phyloP scores from a whole-genome alignment of 2,329 filamentous ascomycete genomes.

The Aspergillus neotritici region DNA sequence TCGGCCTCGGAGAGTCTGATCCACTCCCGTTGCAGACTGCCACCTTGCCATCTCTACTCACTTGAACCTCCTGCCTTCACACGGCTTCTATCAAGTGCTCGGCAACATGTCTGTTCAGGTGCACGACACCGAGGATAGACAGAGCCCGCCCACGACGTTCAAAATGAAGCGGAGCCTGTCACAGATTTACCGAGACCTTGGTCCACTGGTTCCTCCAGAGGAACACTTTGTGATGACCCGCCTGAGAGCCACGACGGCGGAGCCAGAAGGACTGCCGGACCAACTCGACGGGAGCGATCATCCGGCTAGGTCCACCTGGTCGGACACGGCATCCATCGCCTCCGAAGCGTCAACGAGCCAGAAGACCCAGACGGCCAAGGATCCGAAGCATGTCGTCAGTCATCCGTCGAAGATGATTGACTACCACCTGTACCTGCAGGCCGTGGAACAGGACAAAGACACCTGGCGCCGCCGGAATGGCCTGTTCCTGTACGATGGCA shows the following conservation, averaged over 20 bases:
- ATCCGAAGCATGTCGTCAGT: slow-evolving; percentile 9
- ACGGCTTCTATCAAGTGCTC: neutral
- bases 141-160: slow-evolving; percentile 12
- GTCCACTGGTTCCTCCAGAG: too few species aligned
- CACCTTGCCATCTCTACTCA: neutral
- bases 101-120: slow-evolving; percentile 8
- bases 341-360: slow-evolving; percentile 1
- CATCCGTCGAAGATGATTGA: slow-evolving; percentile 31
- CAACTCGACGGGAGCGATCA: too few species aligned
- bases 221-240: too few species aligned
- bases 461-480: slow-evolving; percentile 13
- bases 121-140: neutral
- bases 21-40: too few species aligned
- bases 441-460: slow-evolving; percentile 19
- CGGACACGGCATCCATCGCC: neutral
- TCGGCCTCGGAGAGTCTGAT: too few species aligned
- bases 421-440: slow-evolving; percentile 28
- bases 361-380: neutral
- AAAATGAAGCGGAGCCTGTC: slow-evolving; percentile 14
- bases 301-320: neutral
- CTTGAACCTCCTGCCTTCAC: neutral
- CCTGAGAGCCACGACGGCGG: neutral
- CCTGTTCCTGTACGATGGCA: slow-evolving; percentile 22
- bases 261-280: neutral
- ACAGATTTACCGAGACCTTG: slow-evolving; percentile 2